Conservation (phyloP, 2,329 filamentous ascomycete species). For the Dactylellina parvicollis region DNA sequence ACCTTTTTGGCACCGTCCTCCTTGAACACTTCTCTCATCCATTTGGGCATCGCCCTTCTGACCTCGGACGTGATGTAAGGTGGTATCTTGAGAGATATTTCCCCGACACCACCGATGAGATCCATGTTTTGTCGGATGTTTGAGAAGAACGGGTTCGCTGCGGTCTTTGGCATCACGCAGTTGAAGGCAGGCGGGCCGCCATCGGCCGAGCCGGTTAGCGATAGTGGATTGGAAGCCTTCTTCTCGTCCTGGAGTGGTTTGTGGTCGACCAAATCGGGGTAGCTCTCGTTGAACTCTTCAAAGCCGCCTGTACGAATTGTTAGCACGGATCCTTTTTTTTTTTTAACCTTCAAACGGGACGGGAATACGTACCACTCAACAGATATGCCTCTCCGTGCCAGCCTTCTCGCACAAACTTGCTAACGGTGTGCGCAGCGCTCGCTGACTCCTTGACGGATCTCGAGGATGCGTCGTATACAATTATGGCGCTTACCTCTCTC, state of each 20-base stretch:
- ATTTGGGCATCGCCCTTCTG: slow-evolving; percentile 71
- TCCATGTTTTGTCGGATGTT: slow-evolving; percentile 98
- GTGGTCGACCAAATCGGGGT: slow-evolving; percentile 72
- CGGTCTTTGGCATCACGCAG: slow-evolving; percentile 74
- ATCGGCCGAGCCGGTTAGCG: slow-evolving; percentile 59
- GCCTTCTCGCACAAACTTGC: slow-evolving; percentile 88
- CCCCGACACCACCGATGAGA: slow-evolving; percentile 89
- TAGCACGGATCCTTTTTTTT: slow-evolving; percentile 19
- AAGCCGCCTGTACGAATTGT: slow-evolving; percentile 72
- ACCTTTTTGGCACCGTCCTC: slow-evolving; percentile 80
- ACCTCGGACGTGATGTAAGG: slow-evolving; percentile 55
- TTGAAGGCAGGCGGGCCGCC: slow-evolving; percentile 76
- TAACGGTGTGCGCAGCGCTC: slow-evolving; percentile 84
- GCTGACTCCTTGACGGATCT: slow-evolving; percentile 80
- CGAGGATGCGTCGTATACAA: slow-evolving; percentile 87
- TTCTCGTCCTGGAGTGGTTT: slow-evolving; percentile 61
- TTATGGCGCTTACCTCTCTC: slow-evolving; percentile 76
- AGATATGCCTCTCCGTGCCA: slow-evolving; percentile 79
- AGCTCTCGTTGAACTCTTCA: slow-evolving; percentile 74
- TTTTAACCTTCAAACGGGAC: too few species aligned
- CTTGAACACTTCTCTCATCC: slow-evolving; percentile 76
- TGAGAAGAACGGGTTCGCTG: slow-evolving; percentile 87
- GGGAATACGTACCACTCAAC: slow-evolving; percentile 65
- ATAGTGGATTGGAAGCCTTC: slow-evolving; percentile 64
- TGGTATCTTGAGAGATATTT: slow-evolving; percentile 64